These are phyloP conservation scores for Colletotrichum sublineola DNA, from an alignment of 2,329 filamentous ascomycete genomes.

Conservation along the genomic window DNA sequence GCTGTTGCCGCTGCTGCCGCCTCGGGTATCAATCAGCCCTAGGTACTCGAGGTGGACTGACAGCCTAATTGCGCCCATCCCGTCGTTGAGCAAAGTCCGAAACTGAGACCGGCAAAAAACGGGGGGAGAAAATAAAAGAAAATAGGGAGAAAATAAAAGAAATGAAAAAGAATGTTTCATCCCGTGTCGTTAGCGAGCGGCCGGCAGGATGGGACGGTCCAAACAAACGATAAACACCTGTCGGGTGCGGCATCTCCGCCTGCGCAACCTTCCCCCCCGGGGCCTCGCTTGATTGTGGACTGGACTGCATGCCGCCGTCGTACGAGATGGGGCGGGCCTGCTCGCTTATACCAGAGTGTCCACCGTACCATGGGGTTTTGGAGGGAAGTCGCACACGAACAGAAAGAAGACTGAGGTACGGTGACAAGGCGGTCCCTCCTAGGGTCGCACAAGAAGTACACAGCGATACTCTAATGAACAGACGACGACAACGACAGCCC, in stretches of 20 bases:
- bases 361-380: neutral
- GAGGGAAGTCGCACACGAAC: conserved; percentile 2
- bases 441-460: too few relatives aligned
- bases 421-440: too few relatives aligned
- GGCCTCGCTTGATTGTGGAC: neutral
- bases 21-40: conserved; percentile 5
- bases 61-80: neutral
- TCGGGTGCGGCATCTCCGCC: conserved; percentile 28
- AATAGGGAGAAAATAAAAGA: neutral
- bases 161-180: conserved; percentile 30
- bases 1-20: too few relatives aligned
- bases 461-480: neutral
- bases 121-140: too few relatives aligned
- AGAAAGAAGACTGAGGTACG: too few relatives aligned
- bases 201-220: conserved; percentile 27
- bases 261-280: neutral
- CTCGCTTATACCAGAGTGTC: neutral
- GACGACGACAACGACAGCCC: neutral
- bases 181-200: conserved; percentile 27
- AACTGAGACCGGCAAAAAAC: neutral
- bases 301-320: neutral
- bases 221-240: conserved; percentile 40
- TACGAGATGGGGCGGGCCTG: neutral
- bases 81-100: neutral
- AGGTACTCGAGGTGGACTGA: neutral